phyloP scores from a whole-genome alignment of 805 yeast species.

The Kurtzmaniella fragi region DNA sequence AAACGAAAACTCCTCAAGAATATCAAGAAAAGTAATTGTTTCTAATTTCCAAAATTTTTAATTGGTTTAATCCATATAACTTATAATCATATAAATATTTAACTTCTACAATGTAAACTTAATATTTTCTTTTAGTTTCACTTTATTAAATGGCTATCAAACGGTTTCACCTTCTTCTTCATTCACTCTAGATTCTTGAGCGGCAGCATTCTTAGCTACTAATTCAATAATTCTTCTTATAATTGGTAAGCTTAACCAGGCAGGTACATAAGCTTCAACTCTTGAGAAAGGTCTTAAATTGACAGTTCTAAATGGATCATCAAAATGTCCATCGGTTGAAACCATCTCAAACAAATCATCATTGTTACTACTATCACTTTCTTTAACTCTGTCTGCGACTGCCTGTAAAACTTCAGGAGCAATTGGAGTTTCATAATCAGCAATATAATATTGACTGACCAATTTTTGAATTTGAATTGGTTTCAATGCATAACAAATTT shows the following conservation, averaged over 20 bases:
- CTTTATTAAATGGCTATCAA: too few relatives aligned
- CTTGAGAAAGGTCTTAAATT: conserved; percentile 73
- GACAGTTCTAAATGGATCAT: conserved; percentile 76
- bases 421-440: conserved; percentile 93
- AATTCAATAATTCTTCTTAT: conserved; percentile 86
- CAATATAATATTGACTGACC: conserved; percentile 81
- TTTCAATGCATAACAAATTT: conserved; percentile 88
- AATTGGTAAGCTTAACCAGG: conserved; percentile 85
- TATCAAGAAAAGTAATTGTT: conserved; percentile 9
- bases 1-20: conserved; percentile 70
- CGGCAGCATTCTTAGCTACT: conserved; percentile 77
- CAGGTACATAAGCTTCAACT: conserved; percentile 90
- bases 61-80: not conserved
- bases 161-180: conserved; percentile 8
- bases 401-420: conserved; percentile 74
- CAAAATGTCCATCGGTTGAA: conserved; percentile 68
- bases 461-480: conserved; percentile 95
- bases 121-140: too few relatives aligned
- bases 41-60: conserved; percentile 3
- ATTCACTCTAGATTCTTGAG: conserved; percentile 41
- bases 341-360: conserved; percentile 69
- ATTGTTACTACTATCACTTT: conserved; percentile 43
- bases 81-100: not conserved
- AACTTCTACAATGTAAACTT: not conserved
- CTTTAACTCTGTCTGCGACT: conserved; percentile 75